These are phyloP conservation scores for Hypholoma sublateritium DNA, from an alignment of 768 basidiomycete species.

Conservation along the genomic window DNA sequence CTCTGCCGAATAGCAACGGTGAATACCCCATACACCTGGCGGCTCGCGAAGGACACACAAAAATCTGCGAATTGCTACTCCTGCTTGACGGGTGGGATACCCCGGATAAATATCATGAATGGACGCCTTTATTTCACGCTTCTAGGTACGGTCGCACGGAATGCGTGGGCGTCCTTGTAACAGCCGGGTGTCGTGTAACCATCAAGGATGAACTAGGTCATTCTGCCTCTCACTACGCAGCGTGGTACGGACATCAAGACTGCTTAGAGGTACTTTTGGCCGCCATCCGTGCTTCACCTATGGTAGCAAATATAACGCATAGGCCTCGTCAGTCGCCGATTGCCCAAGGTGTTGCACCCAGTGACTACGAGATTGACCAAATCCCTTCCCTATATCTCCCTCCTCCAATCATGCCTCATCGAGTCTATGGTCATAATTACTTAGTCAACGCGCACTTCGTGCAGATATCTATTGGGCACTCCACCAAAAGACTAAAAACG, in stretches of 20 bases:
- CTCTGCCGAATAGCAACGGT: slow-evolving; percentile 89
- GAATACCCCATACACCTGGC: slow-evolving; percentile 97
- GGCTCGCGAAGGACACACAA: slow-evolving; percentile 85
- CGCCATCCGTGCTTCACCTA: slow-evolving; percentile 34
- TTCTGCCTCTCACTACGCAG: slow-evolving; percentile 88
- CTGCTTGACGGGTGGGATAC: slow-evolving; percentile 77
- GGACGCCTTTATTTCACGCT: slow-evolving; percentile 97
- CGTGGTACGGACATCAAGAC: slow-evolving; percentile 88
- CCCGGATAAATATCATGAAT: slow-evolving; percentile 96
- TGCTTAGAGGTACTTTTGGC: slow-evolving; percentile 64
- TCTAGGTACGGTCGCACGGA: slow-evolving; percentile 79
- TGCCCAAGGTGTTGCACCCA: slow-evolving; percentile 31
- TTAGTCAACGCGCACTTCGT: slow-evolving; percentile 85
- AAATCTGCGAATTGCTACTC: slow-evolving; percentile 79
- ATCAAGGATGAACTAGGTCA: slow-evolving; percentile 83
- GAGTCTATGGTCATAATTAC: slow-evolving; percentile 96
- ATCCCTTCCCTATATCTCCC: slow-evolving; percentile 96
- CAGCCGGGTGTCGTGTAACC: slow-evolving; percentile 76
- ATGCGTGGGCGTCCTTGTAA: slow-evolving; percentile 77
- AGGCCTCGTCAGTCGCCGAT: slow-evolving; percentile 38
- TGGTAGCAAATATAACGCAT: slow-evolving; percentile 17
- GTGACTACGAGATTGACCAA: slow-evolving; percentile 78
- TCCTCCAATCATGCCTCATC: slow-evolving; percentile 97
- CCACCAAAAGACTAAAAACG: slow-evolving; percentile 37
- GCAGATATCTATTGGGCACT: slow-evolving; percentile 80